phyloP scores from a whole-genome alignment of 352 stramenopile species.

The Phytopythium aichiense region DNA sequence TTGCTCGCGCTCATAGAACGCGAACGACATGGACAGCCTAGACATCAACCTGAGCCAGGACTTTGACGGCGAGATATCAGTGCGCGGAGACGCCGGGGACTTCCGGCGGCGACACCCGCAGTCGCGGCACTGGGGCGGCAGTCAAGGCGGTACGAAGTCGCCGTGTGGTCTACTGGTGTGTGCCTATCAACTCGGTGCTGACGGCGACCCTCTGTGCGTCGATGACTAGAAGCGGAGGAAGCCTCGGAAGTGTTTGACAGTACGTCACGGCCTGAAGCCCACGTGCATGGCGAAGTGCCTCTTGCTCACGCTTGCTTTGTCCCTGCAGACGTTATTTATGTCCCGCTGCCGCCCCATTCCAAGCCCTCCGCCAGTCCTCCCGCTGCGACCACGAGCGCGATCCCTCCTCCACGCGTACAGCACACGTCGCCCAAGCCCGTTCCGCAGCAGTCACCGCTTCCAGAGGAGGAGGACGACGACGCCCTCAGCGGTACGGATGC shows the following conservation, averaged over 20 bases:
- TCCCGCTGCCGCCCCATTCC: conserved; percentile 13
- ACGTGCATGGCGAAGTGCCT: not conserved
- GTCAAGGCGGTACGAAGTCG: conserved; percentile 12
- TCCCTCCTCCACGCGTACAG: not conserved
- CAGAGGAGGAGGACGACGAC: conserved; percentile 28
- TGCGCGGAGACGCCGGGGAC: not conserved
- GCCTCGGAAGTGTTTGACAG: conserved; percentile 68
- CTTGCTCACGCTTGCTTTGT: not conserved
- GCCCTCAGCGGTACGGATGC: conserved; percentile 34
- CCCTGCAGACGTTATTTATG: conserved; percentile 59
- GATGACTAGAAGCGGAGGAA: conserved; percentile 44
- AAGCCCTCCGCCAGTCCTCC: not conserved
- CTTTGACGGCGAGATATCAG: conserved; percentile 32
- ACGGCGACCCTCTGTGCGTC: conserved; percentile 9
- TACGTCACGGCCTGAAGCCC: conserved; percentile 15
- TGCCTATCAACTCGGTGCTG: conserved; percentile 5
- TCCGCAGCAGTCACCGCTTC: not conserved
- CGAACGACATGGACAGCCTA: conserved; percentile 53
- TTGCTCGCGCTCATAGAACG: conserved; percentile 17
- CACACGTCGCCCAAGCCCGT: not conserved
- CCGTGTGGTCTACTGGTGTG: not conserved
- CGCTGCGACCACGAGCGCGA: not conserved
- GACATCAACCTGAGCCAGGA: conserved; percentile 63
- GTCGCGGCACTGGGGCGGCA: conserved; percentile 10
- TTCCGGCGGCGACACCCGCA: conserved; percentile 8